A percentile compares a stretch with the other conserved stretches of the same genome.
Evolutionary conservation across 768 basidiomycete species (phyloP).

Genomic region (Termitomyces sp.): DNA sequence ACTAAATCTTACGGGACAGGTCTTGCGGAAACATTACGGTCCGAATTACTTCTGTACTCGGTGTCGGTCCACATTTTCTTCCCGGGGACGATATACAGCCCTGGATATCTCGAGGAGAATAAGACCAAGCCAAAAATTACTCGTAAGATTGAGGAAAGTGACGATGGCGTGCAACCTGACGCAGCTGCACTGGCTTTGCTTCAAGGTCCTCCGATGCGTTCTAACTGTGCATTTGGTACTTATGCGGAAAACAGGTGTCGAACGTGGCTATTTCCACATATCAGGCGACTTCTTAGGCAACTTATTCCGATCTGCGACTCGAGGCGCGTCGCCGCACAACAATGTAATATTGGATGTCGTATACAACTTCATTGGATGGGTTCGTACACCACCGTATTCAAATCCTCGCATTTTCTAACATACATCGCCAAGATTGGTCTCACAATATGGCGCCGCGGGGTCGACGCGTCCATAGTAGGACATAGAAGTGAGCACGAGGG

Average conservation of each 20-base stretch:
- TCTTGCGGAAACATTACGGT: conserved; percentile 81
- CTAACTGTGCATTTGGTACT: neutral
- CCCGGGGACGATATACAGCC: conserved; percentile 75
- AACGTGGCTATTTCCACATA: conserved; percentile 72
- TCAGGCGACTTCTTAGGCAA: conserved; percentile 64
- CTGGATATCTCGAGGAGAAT: conserved; percentile 74
- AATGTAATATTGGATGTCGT: conserved; percentile 51
- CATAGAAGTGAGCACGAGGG: conserved; percentile 42
- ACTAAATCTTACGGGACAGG: conserved; percentile 33
- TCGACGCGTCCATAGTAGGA: conserved; percentile 40
- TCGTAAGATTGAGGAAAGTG: conserved; percentile 70
- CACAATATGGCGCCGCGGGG: conserved; percentile 46
- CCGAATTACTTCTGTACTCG: conserved; percentile 73
- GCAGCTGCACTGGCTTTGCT: conserved; percentile 54
- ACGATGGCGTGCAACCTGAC: conserved; percentile 59
- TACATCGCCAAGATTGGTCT: conserved; percentile 35
- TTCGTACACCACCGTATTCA: conserved; percentile 21
- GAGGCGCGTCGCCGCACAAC: conserved; percentile 59
- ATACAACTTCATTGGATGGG: conserved; percentile 39
- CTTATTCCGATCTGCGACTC: conserved; percentile 63
- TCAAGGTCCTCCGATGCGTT: conserved; percentile 33
- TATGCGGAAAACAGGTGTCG: conserved; percentile 45
- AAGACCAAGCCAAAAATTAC: conserved; percentile 73
- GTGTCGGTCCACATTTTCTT: conserved; percentile 80
- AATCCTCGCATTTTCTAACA: neutral